Evolutionary conservation across 2,329 filamentous ascomycete genomes (phyloP).

Genomic region (Pseudopithomyces maydicus): DNA sequence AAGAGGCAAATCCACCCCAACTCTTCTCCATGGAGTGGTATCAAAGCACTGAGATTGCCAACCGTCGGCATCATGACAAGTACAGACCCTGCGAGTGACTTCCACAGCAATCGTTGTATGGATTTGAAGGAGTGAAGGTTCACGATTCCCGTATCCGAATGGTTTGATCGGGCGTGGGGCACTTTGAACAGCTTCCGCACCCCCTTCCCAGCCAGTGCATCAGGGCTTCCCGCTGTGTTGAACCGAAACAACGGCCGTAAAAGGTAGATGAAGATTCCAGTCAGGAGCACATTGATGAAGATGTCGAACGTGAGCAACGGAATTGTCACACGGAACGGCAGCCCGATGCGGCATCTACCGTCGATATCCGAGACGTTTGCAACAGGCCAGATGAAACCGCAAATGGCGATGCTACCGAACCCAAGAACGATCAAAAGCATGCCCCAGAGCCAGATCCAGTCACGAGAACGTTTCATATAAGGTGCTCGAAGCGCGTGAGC

Average conservation of each 20-base stretch:
- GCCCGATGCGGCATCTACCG: conserved; percentile 46
- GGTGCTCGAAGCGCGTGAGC: conserved; percentile 45
- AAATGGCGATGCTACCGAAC: conserved; percentile 34
- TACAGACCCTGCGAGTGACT: conserved; percentile 38
- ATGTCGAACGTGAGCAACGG: conserved; percentile 47
- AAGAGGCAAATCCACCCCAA: conserved; percentile 49
- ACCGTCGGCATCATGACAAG: conserved; percentile 47
- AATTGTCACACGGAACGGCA: conserved; percentile 43
- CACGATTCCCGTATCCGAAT: conserved; percentile 15
- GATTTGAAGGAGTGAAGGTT: conserved; percentile 24
- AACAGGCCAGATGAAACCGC: conserved; percentile 38
- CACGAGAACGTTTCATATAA: conserved; percentile 33
- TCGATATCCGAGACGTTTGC: conserved; percentile 35
- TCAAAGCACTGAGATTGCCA: conserved; percentile 43
- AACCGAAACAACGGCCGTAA: conserved; percentile 37
- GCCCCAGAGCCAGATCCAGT: conserved; percentile 43
- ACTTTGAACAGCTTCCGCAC: conserved; percentile 18
- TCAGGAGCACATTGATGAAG: conserved; percentile 47
- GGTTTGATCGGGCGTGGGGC: neutral
- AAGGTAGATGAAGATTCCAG: conserved; percentile 45
- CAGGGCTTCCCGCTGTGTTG: conserved; percentile 9
- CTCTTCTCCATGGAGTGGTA: conserved; percentile 37
- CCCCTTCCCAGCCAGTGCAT: conserved; percentile 19
- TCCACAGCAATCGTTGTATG: conserved; percentile 35
- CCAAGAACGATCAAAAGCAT: conserved; percentile 30